Evolutionary conservation across 2,329 filamentous ascomycete species (phyloP).

Genomic region (Monosporascus cannonballus): DNA sequence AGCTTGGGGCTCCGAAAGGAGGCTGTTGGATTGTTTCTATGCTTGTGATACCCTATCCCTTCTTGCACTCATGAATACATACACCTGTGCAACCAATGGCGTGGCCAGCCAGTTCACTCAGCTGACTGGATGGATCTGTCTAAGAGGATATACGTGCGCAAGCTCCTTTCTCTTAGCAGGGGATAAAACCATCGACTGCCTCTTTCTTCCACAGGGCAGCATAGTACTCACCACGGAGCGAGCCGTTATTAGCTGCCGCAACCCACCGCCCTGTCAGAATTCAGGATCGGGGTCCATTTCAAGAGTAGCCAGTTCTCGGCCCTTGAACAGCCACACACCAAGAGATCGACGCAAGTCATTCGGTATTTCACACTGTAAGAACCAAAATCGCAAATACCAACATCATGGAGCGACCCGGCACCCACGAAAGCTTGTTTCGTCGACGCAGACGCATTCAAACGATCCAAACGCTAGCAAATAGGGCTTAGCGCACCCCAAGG

Average conservation of each 20-base stretch:
- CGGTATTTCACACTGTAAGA: neutral
- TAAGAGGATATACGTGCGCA: no score
- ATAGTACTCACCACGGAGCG: no score
- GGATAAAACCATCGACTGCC: neutral
- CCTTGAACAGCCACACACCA: neutral
- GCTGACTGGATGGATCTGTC: no score
- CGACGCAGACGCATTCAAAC: constrained; percentile 3
- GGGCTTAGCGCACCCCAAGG: constrained; percentile 17
- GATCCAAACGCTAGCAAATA: constrained; percentile 5
- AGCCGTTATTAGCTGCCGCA: no score
- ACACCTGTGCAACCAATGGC: no score
- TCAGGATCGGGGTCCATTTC: no score
- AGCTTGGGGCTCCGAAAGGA: neutral
- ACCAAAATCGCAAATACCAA: neutral
- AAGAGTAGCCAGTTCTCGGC: neutral
- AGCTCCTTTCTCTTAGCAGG: neutral
- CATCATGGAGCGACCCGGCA: neutral
- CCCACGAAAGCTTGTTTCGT: neutral
- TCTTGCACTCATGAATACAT: neutral
- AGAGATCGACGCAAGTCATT: no score
- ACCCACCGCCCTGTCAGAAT: no score
- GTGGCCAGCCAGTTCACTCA: no score
- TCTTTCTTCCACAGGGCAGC: neutral
- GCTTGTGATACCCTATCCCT: no score
- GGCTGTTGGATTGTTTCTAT: constrained; percentile 2